phyloP scores from a whole-genome alignment of 768 basidiomycete species.

The Leccinum variicolor region DNA sequence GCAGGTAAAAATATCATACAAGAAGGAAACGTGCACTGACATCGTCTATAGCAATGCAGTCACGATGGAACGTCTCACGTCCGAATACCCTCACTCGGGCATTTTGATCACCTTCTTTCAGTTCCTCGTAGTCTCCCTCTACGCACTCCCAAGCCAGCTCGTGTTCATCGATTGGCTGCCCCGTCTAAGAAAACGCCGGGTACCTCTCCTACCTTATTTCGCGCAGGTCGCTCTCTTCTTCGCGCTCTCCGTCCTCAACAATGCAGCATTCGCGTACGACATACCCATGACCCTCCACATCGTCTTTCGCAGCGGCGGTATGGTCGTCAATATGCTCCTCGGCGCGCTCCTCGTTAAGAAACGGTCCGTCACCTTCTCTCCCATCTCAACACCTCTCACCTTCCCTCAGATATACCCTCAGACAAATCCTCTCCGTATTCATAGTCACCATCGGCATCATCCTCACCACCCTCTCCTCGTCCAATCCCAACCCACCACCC shows the following conservation, averaged over 20 bases:
- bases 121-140: conserved; percentile 71
- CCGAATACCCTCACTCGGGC: conserved; percentile 65
- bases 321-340: conserved; percentile 79
- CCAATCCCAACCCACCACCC: conserved; percentile 28
- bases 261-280: conserved; percentile 81
- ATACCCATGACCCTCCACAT: conserved; percentile 94
- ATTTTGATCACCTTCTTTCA: conserved; percentile 86
- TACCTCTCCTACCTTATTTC: conserved; percentile 72
- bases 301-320: conserved; percentile 86
- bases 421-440: conserved; percentile 73
- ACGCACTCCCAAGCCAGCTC: conserved; percentile 66
- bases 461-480: conserved; percentile 78
- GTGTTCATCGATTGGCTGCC: conserved; percentile 35
- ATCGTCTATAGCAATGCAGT: conserved; percentile 67
- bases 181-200: conserved; percentile 54
- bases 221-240: conserved; percentile 83
- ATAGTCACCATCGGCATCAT: conserved; percentile 78
- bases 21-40: neutral
- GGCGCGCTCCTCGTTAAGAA: conserved; percentile 68
- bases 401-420: conserved; percentile 51
- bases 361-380: conserved; percentile 39
- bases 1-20: conserved; percentile 39
- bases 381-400: conserved; percentile 9
- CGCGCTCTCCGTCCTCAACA: conserved; percentile 78
- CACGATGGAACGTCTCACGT: conserved; percentile 70